Conservation (phyloP, 805 yeast species). For the Candida rishiriensis region DNA sequence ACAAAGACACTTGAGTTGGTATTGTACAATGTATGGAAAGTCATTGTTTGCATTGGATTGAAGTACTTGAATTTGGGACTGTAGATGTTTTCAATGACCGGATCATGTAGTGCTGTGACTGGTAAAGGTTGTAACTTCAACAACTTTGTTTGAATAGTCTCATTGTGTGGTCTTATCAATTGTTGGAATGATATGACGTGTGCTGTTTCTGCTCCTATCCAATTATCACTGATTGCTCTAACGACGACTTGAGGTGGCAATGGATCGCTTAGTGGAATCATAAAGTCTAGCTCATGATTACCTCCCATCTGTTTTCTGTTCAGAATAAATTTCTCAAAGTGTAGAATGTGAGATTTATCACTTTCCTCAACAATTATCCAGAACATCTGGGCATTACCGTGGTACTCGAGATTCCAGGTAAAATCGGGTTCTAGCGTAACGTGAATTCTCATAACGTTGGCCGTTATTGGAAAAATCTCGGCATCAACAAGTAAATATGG, state of each 20-base stretch:
- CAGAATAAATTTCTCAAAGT: conserved; percentile 75
- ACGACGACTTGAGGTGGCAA: conserved; percentile 85
- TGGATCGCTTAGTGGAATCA: conserved; percentile 88
- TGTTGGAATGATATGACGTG: conserved; percentile 86
- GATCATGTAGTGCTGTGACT: conserved; percentile 67
- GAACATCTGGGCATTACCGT: conserved; percentile 80
- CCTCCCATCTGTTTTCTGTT: conserved; percentile 50
- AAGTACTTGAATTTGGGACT: conserved; percentile 69
- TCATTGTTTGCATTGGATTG: conserved; percentile 99
- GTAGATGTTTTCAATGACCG: conserved; percentile 65
- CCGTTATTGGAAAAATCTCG: conserved; percentile 84
- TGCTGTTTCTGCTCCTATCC: conserved; percentile 82
- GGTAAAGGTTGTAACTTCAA: conserved; percentile 85
- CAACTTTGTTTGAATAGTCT: conserved; percentile 77
- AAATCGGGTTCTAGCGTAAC: conserved; percentile 70
- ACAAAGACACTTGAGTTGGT: conserved; percentile 76
- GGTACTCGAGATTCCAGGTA: conserved; percentile 75
- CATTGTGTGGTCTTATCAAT: conserved; percentile 81
- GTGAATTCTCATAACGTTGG: conserved; percentile 79
- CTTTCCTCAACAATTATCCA: conserved; percentile 94
- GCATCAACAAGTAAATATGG: conserved; percentile 75
- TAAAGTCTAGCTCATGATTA: conserved; percentile 76
- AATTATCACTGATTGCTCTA: conserved; percentile 73
- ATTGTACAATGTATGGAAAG: conserved; percentile 84
- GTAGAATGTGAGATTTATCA: conserved; percentile 65